Conservation (phyloP, 1,139 yeast genomes). For the Geotrichum siamense region DNA sequence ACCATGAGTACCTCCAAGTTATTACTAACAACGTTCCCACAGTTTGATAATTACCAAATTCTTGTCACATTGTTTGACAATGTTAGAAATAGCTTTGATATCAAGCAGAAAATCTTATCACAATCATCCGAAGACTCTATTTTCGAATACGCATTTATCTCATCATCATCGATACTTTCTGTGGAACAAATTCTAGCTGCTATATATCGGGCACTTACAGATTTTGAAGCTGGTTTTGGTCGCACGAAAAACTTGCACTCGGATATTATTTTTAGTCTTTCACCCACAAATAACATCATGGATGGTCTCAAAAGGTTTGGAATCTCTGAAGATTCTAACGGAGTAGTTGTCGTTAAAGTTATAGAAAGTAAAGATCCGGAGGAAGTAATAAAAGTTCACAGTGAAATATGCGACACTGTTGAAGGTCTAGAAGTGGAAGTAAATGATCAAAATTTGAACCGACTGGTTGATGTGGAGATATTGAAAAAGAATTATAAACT, state of each 20-base stretch:
- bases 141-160: conserved; percentile 46
- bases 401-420: conserved; percentile 16
- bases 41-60: conserved; percentile 37
- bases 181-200: conserved; percentile 46
- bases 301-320: conserved; percentile 45
- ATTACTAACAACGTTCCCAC: conserved; percentile 35
- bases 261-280: conserved; percentile 46
- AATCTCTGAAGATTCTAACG: conserved; percentile 35
- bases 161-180: conserved; percentile 40
- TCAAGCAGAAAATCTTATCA: conserved; percentile 7
- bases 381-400: conserved; percentile 9
- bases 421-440: conserved; percentile 28
- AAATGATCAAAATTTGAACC: conserved; percentile 32
- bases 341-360: conserved; percentile 38
- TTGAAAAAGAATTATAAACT: conserved; percentile 36
- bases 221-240: conserved; percentile 35
- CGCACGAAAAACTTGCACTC: conserved; percentile 48
- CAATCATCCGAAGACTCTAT: conserved; percentile 14
- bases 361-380: conserved; percentile 16
- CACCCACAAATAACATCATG: conserved; percentile 46
- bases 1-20: conserved; percentile 5
- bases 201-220: conserved; percentile 44
- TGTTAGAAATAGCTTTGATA: conserved; percentile 33
- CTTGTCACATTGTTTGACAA: conserved; percentile 38
- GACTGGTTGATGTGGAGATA: conserved; percentile 31